phyloP scores from a whole-genome alignment of 2,329 filamentous ascomycete species.

The Cercospora sp. region DNA sequence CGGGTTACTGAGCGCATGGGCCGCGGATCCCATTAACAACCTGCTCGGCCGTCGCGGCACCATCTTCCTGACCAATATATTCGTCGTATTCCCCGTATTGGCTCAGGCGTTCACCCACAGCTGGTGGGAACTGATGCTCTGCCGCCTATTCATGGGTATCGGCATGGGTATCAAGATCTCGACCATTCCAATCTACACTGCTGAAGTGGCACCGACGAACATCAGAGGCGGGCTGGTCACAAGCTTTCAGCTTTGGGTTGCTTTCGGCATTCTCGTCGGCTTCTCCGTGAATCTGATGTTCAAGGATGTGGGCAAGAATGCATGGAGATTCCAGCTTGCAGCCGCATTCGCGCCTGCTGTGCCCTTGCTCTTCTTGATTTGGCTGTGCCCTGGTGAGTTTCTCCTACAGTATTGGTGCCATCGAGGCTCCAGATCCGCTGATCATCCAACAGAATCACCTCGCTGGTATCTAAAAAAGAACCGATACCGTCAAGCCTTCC shows the following conservation, averaged over 20 bases:
- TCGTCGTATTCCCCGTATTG: conserved; percentile 64
- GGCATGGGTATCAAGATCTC: conserved; percentile 43
- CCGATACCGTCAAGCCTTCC: conserved; percentile 39
- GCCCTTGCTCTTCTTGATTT: conserved; percentile 60
- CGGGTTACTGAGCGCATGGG: conserved; percentile 42
- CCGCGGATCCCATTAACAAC: conserved; percentile 51
- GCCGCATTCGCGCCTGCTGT: conserved; percentile 67
- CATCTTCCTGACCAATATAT: conserved; percentile 40
- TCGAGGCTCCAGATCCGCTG: neutral
- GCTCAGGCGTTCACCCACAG: conserved; percentile 61
- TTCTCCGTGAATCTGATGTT: conserved; percentile 60
- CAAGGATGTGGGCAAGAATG: conserved; percentile 55
- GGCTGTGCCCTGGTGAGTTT: conserved; percentile 40
- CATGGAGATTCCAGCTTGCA: conserved; percentile 63
- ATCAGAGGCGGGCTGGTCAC: conserved; percentile 45
- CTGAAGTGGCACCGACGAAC: conserved; percentile 47
- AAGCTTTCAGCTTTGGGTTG: conserved; percentile 46
- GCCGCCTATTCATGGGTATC: conserved; percentile 69
- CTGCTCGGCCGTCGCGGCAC: conserved; percentile 38
- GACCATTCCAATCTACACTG: conserved; percentile 44
- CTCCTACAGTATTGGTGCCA: neutral
- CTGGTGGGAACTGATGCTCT: conserved; percentile 71
- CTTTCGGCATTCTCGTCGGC: conserved; percentile 65
- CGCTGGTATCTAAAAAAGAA: conserved; percentile 33
- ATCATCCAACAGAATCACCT: conserved; percentile 22